phyloP scores from a whole-genome alignment of 1,284 basidiomycete genomes.

The Ustilago esculenta region DNA sequence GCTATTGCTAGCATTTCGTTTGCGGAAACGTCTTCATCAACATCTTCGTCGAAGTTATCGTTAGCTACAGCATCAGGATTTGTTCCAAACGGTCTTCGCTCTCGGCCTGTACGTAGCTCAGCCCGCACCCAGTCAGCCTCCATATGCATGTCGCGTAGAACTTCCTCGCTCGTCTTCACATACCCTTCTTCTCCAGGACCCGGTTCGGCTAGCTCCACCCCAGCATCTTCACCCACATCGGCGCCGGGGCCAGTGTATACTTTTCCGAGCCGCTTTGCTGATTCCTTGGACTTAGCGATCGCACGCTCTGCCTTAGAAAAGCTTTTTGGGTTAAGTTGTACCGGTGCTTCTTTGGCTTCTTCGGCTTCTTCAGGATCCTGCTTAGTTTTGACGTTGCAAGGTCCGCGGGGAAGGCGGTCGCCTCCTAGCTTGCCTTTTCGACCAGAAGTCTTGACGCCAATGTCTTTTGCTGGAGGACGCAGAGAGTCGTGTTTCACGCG shows the following conservation, averaged over 20 bases:
- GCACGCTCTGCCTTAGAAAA: constrained; percentile 35
- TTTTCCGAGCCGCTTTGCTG: constrained; percentile 41
- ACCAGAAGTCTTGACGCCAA: constrained; percentile 68
- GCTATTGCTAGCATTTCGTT: constrained; percentile 22
- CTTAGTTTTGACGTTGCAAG: constrained; percentile 58
- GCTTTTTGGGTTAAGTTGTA: constrained; percentile 31
- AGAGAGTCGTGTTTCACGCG: constrained; percentile 74
- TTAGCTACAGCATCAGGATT: constrained; percentile 32
- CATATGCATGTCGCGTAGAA: constrained; percentile 50
- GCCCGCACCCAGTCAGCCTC: constrained; percentile 51
- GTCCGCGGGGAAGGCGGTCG: constrained; percentile 27
- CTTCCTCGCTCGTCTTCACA: constrained; percentile 56
- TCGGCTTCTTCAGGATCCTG: constrained; percentile 47
- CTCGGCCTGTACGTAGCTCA: constrained; percentile 41
- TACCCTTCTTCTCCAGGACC: constrained; percentile 54
- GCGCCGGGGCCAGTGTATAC: constrained; percentile 50
- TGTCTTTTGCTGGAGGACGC: constrained; percentile 68
- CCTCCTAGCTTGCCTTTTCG: constrained; percentile 65
- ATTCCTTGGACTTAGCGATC: constrained; percentile 54
- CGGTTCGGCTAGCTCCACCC: constrained; percentile 31
- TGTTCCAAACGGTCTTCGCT: constrained; percentile 36
- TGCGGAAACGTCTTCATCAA: constrained; percentile 15
- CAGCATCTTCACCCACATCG: constrained; percentile 61
- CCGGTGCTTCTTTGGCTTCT: constrained; percentile 32
- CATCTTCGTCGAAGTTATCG: constrained; percentile 11